Evolutionary conservation across 2,329 filamentous ascomycete genomes (phyloP).

Genomic region (Penicillium sp.): DNA sequence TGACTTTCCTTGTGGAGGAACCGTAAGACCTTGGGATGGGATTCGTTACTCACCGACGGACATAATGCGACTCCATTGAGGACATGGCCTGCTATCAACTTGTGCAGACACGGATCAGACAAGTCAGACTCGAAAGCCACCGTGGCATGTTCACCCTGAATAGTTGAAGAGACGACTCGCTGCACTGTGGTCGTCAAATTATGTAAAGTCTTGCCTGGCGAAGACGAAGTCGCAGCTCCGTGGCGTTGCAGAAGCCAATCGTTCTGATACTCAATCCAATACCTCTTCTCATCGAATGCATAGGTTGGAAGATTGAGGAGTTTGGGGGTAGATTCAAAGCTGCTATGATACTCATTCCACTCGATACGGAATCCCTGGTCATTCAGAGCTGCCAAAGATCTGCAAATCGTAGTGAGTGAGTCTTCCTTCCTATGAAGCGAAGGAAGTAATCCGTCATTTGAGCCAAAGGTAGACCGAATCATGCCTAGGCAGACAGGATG

Average conservation of each 20-base stretch:
- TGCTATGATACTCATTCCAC: neutral
- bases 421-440: neutral
- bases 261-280: conserved; percentile 1
- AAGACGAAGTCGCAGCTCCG: neutral
- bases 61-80: neutral
- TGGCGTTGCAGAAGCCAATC: neutral
- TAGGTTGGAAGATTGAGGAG: neutral
- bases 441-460: neutral
- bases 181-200: neutral
- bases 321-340: neutral
- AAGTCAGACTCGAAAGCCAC: neutral
- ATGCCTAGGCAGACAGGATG: neutral
- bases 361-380: neutral
- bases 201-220: neutral
- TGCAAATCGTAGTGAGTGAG: neutral
- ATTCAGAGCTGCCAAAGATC: neutral
- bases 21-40: no score
- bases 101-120: neutral
- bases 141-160: neutral
- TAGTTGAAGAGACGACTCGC: neutral
- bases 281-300: neutral
- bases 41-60: neutral
- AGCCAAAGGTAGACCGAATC: neutral
- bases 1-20: no score
- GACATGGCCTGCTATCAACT: neutral